Conservation (phyloP, 768 basidiomycete genomes). For the Leccinellum albellum region DNA sequence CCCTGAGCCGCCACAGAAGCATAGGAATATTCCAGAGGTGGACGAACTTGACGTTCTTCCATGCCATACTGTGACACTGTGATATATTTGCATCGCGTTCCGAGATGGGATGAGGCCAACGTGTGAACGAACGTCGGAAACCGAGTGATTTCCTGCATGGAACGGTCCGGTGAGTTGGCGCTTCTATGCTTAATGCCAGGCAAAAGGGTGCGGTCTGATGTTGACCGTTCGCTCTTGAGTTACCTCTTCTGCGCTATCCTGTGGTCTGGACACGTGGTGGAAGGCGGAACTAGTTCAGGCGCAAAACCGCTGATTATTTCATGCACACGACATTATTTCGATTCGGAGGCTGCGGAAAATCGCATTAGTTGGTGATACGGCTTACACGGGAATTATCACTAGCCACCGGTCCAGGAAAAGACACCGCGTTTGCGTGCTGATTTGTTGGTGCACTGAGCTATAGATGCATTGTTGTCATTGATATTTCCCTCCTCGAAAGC, state of each 20-base stretch:
- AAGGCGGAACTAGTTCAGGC: slow-evolving; percentile 1
- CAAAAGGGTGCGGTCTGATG: neutral
- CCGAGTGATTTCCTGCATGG: slow-evolving; percentile 3
- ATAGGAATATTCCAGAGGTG: slow-evolving; percentile 20
- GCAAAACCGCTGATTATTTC: slow-evolving; percentile 13
- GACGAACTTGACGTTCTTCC: slow-evolving; percentile 18
- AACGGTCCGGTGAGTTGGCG: neutral
- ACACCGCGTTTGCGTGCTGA: slow-evolving; percentile 8
- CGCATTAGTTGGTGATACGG: slow-evolving; percentile 1
- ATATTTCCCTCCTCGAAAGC: neutral
- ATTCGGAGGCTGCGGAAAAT: slow-evolving; percentile 6
- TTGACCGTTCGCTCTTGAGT: neutral
- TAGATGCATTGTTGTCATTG: slow-evolving; percentile 10
- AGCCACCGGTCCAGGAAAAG: slow-evolving; percentile 4
- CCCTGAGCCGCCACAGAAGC: slow-evolving; percentile 28
- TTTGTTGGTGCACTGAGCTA: slow-evolving; percentile 19
- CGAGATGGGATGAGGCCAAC: slow-evolving; percentile 5
- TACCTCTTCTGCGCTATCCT: slow-evolving; percentile 3
- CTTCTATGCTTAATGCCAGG: neutral
- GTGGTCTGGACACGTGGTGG: neutral
- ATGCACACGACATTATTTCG: slow-evolving; percentile 6
- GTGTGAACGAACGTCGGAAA: slow-evolving; percentile 19
- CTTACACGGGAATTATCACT: slow-evolving; percentile 21
- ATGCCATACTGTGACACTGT: slow-evolving; percentile 14
- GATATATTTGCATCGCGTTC: slow-evolving; percentile 14